Evolutionary conservation across 1,139 yeast genomes (phyloP).

Genomic region (Sugiyamaella grinbergsii): DNA sequence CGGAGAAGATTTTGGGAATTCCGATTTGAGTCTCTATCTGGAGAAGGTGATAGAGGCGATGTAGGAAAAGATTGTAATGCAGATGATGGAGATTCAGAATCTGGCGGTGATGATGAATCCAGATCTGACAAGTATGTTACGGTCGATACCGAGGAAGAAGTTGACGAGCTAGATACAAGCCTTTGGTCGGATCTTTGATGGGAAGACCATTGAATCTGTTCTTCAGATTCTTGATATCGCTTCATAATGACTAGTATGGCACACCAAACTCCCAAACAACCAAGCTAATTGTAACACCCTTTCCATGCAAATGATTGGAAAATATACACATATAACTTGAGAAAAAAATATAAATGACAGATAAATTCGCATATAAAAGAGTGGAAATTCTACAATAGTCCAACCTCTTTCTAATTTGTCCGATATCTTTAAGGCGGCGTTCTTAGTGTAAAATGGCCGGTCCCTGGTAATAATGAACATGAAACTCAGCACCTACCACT

Average conservation of each 20-base stretch:
- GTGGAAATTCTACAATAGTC: not conserved
- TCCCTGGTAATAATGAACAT: constrained; percentile 1
- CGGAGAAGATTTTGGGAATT: not conserved
- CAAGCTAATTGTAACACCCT: not conserved
- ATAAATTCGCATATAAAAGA: constrained; percentile 8
- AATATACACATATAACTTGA: not conserved
- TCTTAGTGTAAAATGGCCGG: constrained; percentile 13
- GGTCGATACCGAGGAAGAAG: constrained; percentile 18
- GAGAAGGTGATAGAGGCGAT: constrained; percentile 12
- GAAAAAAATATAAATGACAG: constrained; percentile 4
- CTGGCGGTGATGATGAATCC: constrained; percentile 9
- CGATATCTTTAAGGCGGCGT: constrained; percentile 5
- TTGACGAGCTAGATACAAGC: constrained; percentile 15
- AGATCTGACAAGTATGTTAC: constrained; percentile 2
- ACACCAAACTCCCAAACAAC: not conserved
- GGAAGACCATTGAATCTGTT: constrained; percentile 3
- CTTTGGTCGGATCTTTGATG: constrained; percentile 12
- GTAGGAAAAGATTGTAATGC: not conserved
- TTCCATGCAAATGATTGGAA: not conserved
- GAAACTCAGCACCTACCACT: constrained; percentile 12
- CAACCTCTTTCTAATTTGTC: constrained; percentile 7
- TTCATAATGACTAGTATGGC: constrained; percentile 6
- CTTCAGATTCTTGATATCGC: constrained; percentile 9
- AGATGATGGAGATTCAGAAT: constrained; percentile 9
- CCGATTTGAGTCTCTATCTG: constrained; percentile 2